Conservation (phyloP, 768 basidiomycete species). For the Mycena galericulata region DNA sequence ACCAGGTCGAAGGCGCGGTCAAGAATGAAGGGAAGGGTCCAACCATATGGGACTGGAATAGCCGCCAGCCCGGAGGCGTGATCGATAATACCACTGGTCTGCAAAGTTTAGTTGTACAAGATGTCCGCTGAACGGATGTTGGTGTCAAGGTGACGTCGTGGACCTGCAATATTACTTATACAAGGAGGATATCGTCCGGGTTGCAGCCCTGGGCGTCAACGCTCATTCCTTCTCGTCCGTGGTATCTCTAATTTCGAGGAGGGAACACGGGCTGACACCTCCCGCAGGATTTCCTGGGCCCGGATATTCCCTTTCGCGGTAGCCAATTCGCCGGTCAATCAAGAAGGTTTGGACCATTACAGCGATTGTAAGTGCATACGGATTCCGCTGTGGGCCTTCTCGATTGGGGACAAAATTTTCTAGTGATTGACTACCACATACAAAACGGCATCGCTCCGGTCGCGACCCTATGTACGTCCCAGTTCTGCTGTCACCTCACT, state of each 20-base stretch:
- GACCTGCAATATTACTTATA: slow-evolving; percentile 65
- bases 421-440: slow-evolving; percentile 61
- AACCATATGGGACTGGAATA: slow-evolving; percentile 63
- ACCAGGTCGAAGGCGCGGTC: slow-evolving; percentile 65
- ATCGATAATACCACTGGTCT: slow-evolving; percentile 59
- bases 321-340: slow-evolving; percentile 61
- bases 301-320: slow-evolving; percentile 64
- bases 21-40: slow-evolving; percentile 64
- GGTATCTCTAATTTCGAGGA: not conserved
- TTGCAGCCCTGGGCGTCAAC: slow-evolving; percentile 63
- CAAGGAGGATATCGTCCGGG: slow-evolving; percentile 63
- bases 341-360: slow-evolving; percentile 59
- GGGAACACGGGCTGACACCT: not conserved
- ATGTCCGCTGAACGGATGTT: too few species aligned
- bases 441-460: slow-evolving; percentile 57
- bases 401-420: slow-evolving; percentile 8
- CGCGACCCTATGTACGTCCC: slow-evolving; percentile 60
- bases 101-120: not conserved
- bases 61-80: slow-evolving; percentile 55
- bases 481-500: too few species aligned
- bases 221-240: slow-evolving; percentile 65
- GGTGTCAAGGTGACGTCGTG: slow-evolving; percentile 55
- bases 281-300: slow-evolving; percentile 61
- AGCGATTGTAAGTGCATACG: slow-evolving; percentile 49
- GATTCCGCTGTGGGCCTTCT: not conserved